A percentile compares a stretch with the other conserved stretches of the same genome.
These are phyloP conservation scores for Herpotrichia juniperi DNA, from an alignment of 2,329 filamentous ascomycete species.

Conservation along the genomic window DNA sequence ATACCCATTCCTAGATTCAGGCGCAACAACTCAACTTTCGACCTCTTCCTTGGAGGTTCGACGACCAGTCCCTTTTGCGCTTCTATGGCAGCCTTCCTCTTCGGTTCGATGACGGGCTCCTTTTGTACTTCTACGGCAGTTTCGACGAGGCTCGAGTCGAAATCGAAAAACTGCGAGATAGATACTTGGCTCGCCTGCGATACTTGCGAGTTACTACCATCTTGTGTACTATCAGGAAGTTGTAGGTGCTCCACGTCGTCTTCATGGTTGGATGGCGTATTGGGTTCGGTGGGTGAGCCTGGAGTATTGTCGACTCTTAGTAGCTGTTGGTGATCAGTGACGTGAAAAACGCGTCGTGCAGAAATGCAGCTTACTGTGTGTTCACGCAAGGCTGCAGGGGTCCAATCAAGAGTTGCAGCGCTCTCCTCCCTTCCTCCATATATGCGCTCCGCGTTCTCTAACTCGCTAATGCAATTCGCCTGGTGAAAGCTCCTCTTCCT, in stretches of 20 bases:
- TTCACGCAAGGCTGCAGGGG: slow-evolving; percentile 29
- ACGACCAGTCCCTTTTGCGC: neutral
- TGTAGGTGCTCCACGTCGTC: slow-evolving; percentile 5
- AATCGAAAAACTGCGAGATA: slow-evolving; percentile 57
- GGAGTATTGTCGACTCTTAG: slow-evolving; percentile 26
- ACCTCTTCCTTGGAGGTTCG: slow-evolving; percentile 20
- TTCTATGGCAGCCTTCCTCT: slow-evolving; percentile 11
- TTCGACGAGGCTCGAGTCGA: slow-evolving; percentile 51
- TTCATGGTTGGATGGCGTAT: slow-evolving; percentile 28
- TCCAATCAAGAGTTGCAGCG: slow-evolving; percentile 14
- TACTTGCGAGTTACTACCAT: slow-evolving; percentile 32
- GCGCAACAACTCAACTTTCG: slow-evolving; percentile 70
- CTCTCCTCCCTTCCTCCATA: slow-evolving; percentile 27
- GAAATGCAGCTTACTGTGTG: slow-evolving; percentile 29
- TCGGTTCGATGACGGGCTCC: slow-evolving; percentile 11
- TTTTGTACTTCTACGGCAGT: slow-evolving; percentile 26
- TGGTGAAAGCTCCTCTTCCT: slow-evolving; percentile 45
- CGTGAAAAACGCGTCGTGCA: slow-evolving; percentile 19
- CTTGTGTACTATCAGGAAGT: slow-evolving; percentile 26
- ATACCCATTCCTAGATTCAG: slow-evolving; percentile 73
- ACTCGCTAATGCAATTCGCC: slow-evolving; percentile 38
- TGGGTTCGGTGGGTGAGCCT: slow-evolving; percentile 42
- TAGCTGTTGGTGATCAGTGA: slow-evolving; percentile 29
- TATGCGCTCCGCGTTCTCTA: slow-evolving; percentile 32
- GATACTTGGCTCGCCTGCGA: slow-evolving; percentile 43